phyloP scores from a whole-genome alignment of 345 rosid genomes.

The Moringa oleifera region DNA sequence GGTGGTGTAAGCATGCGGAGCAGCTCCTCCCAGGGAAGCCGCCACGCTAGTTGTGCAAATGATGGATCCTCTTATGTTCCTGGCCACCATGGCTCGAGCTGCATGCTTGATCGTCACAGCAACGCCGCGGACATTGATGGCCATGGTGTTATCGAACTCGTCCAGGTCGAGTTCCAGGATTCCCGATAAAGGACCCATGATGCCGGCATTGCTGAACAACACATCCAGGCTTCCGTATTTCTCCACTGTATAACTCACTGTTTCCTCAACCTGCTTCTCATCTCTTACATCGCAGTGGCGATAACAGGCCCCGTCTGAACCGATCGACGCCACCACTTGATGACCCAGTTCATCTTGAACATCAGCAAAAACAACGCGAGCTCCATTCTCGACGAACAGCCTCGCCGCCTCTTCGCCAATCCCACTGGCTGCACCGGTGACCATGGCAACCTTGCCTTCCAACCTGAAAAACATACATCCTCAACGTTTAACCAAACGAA shows the following conservation, averaged over 20 bases:
- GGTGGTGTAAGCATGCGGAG: constrained; percentile 69
- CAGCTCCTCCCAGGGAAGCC: constrained; percentile 51
- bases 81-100: constrained; percentile 77
- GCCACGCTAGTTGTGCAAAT: constrained; percentile 74
- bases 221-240: constrained; percentile 63
- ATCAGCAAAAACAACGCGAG: constrained; percentile 60
- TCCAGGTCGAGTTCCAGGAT: constrained; percentile 58
- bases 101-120: constrained; percentile 80
- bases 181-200: constrained; percentile 53
- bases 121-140: constrained; percentile 72
- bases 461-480: constrained; percentile 50
- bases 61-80: constrained; percentile 62
- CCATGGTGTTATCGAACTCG: constrained; percentile 54
- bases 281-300: constrained; percentile 74
- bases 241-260: constrained; percentile 46
- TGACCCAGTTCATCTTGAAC: constrained; percentile 68
- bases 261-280: constrained; percentile 68
- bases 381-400: constrained; percentile 63
- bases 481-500: too few relatives aligned
- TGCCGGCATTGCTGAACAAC: constrained; percentile 85
- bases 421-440: constrained; percentile 91
- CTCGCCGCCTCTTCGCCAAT: constrained; percentile 75
- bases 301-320: constrained; percentile 40
- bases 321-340: constrained; percentile 38
- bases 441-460: constrained; percentile 77